Evolutionary conservation across 2,329 filamentous ascomycete genomes (phyloP), one percentile per base, ranked within the genome.

Genomic region (Bipolaris victoriae): DNA sequence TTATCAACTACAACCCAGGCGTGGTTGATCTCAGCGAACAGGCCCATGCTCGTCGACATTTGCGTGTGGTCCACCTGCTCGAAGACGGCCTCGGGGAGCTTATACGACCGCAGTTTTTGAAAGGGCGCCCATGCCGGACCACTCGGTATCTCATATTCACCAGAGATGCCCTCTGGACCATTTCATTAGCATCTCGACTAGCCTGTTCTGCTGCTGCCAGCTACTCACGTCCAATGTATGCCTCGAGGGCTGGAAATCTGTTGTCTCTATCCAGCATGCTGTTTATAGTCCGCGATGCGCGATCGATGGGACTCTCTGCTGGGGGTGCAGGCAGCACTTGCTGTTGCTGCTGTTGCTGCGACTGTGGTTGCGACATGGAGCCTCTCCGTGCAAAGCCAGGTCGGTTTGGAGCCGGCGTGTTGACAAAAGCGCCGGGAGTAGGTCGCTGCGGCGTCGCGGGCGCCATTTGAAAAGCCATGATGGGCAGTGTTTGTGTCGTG

Each of bases 1-100:
- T 96, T 97, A 79, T 99, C 95, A 73, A 99, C 95, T 22, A 91
- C 87, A 53, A 97, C 90, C 90, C 93, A 99, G 29, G 94, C 95
- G 77, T 98, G 92, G 70, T 94, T 93, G 70, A 99, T 84, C 77
- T 96, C 91, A 16, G 95, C 91, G 76, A 99, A 98, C 33, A 99
- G 82, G 9, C 96, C 96, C 90, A 99, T 96, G 70, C 87, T 86
- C n/a, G 93, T 97, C 57, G 90, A 89, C 22, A 97, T 87, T 72
- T 96, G 88, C 56, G 91, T 90, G 49, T 86, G 83, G 68, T 99
- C 96, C 76, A 96, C 94, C 73, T 97, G 92, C 67, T 96, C 90
- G 71, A 98, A 94, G 50, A 99, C 90, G 69, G 88, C 86, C 66
- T 97, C 92, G 47, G 95, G 95, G 51, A 99, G 94, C 67, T 90